These are phyloP conservation scores for Panus rudis DNA, from an alignment of 768 basidiomycete genomes.

Conservation along the genomic window DNA sequence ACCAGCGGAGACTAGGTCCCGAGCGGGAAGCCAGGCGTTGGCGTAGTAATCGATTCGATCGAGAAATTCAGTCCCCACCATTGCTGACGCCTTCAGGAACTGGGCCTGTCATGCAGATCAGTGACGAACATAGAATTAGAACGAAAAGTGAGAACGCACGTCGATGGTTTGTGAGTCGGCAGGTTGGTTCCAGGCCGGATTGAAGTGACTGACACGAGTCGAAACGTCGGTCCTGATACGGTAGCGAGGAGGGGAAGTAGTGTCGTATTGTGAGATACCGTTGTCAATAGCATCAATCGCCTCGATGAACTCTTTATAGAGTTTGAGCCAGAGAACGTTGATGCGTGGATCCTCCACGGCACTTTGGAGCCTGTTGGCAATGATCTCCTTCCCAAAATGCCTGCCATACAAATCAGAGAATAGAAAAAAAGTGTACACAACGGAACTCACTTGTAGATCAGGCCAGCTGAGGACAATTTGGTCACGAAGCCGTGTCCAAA, in stretches of 20 bases:
- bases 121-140: slow-evolving; percentile 1
- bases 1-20: slow-evolving; percentile 66
- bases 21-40: slow-evolving; percentile 88
- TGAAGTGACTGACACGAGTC: slow-evolving; percentile 74
- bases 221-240: slow-evolving; percentile 76
- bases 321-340: slow-evolving; percentile 73
- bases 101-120: slow-evolving; percentile 37
- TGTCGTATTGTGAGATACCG: slow-evolving; percentile 77
- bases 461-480: slow-evolving; percentile 87
- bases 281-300: slow-evolving; percentile 95
- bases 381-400: slow-evolving; percentile 85
- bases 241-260: slow-evolving; percentile 63
- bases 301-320: slow-evolving; percentile 94
- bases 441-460: slow-evolving; percentile 83
- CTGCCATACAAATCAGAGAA: slow-evolving; percentile 30
- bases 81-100: slow-evolving; percentile 72
- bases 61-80: slow-evolving; percentile 84
- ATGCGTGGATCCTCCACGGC: slow-evolving; percentile 55
- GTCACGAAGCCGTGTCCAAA: slow-evolving; percentile 86
- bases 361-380: slow-evolving; percentile 52
- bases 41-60: slow-evolving; percentile 74
- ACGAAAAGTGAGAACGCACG: slow-evolving; percentile 38
- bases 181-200: slow-evolving; percentile 89
- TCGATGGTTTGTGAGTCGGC: slow-evolving; percentile 61
- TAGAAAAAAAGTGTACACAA: not conserved